Evolutionary conservation across 805 yeast genomes (phyloP).

Genomic region (Metschnikowia orientalis): DNA sequence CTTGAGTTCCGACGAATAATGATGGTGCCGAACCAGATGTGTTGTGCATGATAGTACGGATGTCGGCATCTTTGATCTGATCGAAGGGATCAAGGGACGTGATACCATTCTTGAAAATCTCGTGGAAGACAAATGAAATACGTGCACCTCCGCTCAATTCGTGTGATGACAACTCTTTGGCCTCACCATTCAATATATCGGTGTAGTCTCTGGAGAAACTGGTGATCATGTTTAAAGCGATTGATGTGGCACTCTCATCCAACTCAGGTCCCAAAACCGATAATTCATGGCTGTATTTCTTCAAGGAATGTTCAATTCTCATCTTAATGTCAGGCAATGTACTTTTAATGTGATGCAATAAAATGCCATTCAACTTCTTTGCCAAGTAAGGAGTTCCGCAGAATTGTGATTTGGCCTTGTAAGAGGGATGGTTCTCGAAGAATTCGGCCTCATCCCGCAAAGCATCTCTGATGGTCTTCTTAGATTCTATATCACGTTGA

Average conservation of each 20-base stretch:
- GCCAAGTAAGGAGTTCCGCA: slow-evolving; percentile 99
- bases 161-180: slow-evolving; percentile 79
- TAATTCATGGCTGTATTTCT: slow-evolving; percentile 77
- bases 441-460: slow-evolving; percentile 72
- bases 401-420: slow-evolving; percentile 87
- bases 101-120: slow-evolving; percentile 88
- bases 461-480: slow-evolving; percentile 86
- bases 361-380: slow-evolving; percentile 80
- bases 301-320: slow-evolving; percentile 76
- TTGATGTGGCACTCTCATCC: slow-evolving; percentile 82
- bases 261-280: slow-evolving; percentile 77
- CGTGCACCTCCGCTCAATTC: slow-evolving; percentile 98
- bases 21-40: slow-evolving; percentile 96
- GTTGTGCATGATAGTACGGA: slow-evolving; percentile 94
- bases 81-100: slow-evolving; percentile 93
- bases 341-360: slow-evolving; percentile 75
- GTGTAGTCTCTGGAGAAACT: slow-evolving; percentile 88
- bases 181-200: slow-evolving; percentile 88
- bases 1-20: slow-evolving; percentile 93
- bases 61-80: slow-evolving; percentile 91
- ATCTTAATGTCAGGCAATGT: slow-evolving; percentile 82
- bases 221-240: slow-evolving; percentile 86
- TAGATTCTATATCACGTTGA: slow-evolving; percentile 88
- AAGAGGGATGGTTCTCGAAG: slow-evolving; percentile 87
- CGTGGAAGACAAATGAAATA: slow-evolving; percentile 94